Evolutionary conservation across 2,329 filamentous ascomycete species (phyloP), one percentile per base, ranked within the genome.

Genomic region (Orbilia brochopaga): DNA sequence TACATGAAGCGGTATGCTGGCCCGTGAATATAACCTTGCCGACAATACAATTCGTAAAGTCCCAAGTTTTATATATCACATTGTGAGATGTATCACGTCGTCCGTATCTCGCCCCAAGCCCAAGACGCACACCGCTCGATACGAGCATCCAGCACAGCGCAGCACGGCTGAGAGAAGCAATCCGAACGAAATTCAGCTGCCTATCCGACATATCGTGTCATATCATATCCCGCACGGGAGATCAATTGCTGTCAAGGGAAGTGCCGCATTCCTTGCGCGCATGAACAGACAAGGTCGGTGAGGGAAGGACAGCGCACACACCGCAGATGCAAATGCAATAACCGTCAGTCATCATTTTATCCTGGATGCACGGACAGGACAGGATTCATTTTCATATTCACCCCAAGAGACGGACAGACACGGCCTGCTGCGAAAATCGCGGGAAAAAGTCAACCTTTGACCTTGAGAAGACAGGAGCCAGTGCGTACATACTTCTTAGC

Each of bases 241-340:
- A 32, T 37, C 46, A 32, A 32, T 32, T 32, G 27, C 27, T 32
- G 27, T 32, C 27, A 32, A 32, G 11, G 48, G 55, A 69, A 69
- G 61, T 69, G 57, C 64, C 64, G 64, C 64, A 69, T 61, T 62
- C 64, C 44, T 69, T 32, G 42, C 32, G 30, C 48, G 57, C 57
- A 61, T 62, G 21, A 52, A 52, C 48, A 55, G 40, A 27, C 64
- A 61, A 61, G 57, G 40, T 58, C 8, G 27, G 27, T 32, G 27
- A 32, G 27, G n/a, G 8, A 32, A 8, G 27, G 27, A 32, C 27
- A 32, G 27, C 27, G 27, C 27, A 32, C n/a, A n/a, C n/a, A n/a
- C n/a, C n/a, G n/a, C n/a, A n/a, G n/a, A n/a, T n/a, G n/a, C n/a
- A n/a, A n/a, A n/a, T n/a, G 27, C 27, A 32, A 32, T 32, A 8